A percentile compares a stretch with the other conserved stretches of the same genome.
These are phyloP conservation scores for Pestalotiopsis sp. DNA, from an alignment of 2,329 filamentous ascomycete species.

Conservation along the genomic window DNA sequence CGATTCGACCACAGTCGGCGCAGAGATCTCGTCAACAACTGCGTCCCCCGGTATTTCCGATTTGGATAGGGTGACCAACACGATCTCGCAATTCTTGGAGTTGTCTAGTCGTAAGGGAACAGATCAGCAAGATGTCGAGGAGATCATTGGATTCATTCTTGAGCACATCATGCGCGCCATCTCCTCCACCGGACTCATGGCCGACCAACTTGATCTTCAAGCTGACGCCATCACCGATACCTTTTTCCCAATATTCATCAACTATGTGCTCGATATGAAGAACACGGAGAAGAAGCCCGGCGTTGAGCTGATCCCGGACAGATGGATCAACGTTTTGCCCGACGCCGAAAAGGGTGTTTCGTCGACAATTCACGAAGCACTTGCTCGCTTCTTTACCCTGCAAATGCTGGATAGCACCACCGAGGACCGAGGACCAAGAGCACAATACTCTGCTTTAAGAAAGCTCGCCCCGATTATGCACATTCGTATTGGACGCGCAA, in stretches of 20 bases:
- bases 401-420: conserved; percentile 52
- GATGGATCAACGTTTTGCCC: conserved; percentile 59
- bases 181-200: conserved; percentile 65
- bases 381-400: conserved; percentile 83
- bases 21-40: background rate
- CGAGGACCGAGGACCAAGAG: conserved; percentile 54
- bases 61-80: conserved; percentile 46
- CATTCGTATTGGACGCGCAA: conserved; percentile 83
- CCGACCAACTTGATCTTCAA: conserved; percentile 70
- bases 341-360: conserved; percentile 48
- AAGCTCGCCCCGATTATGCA: conserved; percentile 84
- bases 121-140: conserved; percentile 91
- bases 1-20: background rate
- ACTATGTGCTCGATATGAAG: conserved; percentile 55
- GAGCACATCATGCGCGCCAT: conserved; percentile 91
- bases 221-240: conserved; percentile 76
- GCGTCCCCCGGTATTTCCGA: conserved; percentile 28
- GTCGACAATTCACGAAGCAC: conserved; percentile 76
- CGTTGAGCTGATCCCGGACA: conserved; percentile 63
- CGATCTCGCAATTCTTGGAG: conserved; percentile 43
- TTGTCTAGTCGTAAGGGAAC: conserved; percentile 52
- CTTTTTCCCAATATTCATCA: conserved; percentile 65
- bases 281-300: conserved; percentile 41
- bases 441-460: conserved; percentile 71
- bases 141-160: conserved; percentile 91